Evolutionary conservation across 345 rosid genomes (phyloP), one percentile per base, ranked within the genome.

Genomic region (Triadica sebifera): DNA sequence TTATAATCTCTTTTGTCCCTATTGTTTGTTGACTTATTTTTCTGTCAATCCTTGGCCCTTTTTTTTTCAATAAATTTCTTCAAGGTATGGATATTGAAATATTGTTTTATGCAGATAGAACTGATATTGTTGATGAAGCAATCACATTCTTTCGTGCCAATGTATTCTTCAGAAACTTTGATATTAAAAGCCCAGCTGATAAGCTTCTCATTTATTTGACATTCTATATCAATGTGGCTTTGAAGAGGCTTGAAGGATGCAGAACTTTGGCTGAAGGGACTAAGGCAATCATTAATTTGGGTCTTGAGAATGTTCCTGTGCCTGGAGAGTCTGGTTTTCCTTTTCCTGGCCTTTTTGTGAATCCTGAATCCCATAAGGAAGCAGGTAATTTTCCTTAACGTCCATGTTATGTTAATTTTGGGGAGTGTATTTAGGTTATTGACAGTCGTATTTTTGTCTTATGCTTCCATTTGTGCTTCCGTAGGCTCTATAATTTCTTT

Each of bases 191-290:
- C 76, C 82, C 90, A 2, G 96, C 97, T 0, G 98, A 96, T 83
- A 96, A 93, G 90, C 96, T 96, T 4, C 96, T 96, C 61, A 90
- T 93, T 34, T 91, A 96, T 84, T 79, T 96, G 87, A 96, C 99
- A 0, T 88, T 90, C 77, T 91, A 96, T 76, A 96, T 96, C 41
- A 93, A 93, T 64, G 89, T 90, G 76, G 96, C 97, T 45, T 80
- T 96, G 74, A 95, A 93, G 90, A 88, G 94, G 77, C 93, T 95
- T 7, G 93, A 90, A 81, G 98, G 98, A 0, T 86, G 99, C 80
- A 88, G 99, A 85, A 96, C 98, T 12, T 81, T 93, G 81, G 99
- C 99, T 4, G 93, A 91, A 68, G 98, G 99, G 65, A 95, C 99
- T 12, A 96, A 93, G 76, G 99, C 97, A 2, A 90, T 96, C 19